Evolutionary conservation across 768 basidiomycete species (phyloP).

Genomic region (Cystofilobasidium macerans): DNA sequence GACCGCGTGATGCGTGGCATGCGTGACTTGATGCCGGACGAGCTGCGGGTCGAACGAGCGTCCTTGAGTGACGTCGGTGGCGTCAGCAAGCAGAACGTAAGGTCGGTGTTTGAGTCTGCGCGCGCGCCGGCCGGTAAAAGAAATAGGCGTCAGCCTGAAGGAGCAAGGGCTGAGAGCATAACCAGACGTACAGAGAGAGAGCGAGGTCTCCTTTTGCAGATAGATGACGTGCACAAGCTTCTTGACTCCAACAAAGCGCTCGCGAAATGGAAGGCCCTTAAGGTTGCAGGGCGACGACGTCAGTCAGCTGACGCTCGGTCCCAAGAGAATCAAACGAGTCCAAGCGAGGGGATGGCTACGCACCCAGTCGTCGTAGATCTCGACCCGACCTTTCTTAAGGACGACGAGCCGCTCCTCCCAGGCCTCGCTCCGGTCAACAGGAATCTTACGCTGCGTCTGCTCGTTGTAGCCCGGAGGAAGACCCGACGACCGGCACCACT

Average conservation of each 20-base stretch:
- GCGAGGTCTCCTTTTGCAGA: slow-evolving; percentile 13
- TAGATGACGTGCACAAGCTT: slow-evolving; percentile 21
- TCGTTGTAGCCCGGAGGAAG: slow-evolving; percentile 18
- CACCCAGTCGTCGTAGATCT: slow-evolving; percentile 26
- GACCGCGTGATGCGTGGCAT: slow-evolving; percentile 1
- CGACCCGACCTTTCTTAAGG: slow-evolving; percentile 18
- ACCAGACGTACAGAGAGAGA: slow-evolving; percentile 21
- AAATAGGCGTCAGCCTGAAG: too few species aligned
- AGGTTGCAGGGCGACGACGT: background rate
- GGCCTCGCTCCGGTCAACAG: slow-evolving; percentile 14
- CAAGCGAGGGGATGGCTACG: background rate
- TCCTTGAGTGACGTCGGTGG: slow-evolving; percentile 13
- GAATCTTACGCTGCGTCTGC: slow-evolving; percentile 15
- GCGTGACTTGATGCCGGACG: slow-evolving; percentile 1
- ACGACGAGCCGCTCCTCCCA: slow-evolving; percentile 27
- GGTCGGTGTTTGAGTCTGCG: slow-evolving; percentile 24
- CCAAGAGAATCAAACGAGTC: background rate
- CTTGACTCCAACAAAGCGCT: slow-evolving; percentile 12
- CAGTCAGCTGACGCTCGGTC: background rate
- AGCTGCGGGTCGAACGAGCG: background rate
- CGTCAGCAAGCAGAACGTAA: slow-evolving; percentile 19
- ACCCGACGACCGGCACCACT: slow-evolving; percentile 14
- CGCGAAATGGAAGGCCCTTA: slow-evolving; percentile 12
- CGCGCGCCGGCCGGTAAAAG: too few species aligned
- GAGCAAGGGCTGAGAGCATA: too few species aligned